Base-by-base conservation (phyloP, 192 early-diverging fungal species). In the Mortierella hygrophila region DNA sequence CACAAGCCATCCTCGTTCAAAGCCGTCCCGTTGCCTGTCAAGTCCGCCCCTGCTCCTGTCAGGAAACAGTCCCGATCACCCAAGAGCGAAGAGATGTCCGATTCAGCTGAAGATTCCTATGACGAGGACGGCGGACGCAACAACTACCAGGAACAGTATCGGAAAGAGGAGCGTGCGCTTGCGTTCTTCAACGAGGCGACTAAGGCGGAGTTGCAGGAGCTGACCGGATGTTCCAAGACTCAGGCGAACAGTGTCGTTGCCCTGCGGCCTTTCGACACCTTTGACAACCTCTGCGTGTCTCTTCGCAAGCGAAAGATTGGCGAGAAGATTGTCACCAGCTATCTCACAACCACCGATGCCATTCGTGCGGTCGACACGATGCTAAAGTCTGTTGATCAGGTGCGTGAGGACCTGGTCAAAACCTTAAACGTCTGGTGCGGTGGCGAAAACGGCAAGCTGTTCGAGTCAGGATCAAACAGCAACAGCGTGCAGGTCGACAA, bases 341-440 rank as follows among this genome's bases (percentile, higher is more conserved):
- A 93, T 70, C 75, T 88, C 57, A 88, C 92, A 2, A 88, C 94
- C 29, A 86, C 91, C 75, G 90, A 92, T 82, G 96, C 88, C 3
- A 97, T 93, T 83, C 88, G 70, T n/a, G 92, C 89, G 54, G 93
- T 93, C 9, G 94, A 94, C 76, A 83, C 49, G 26, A 86, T 94
- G 76, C 92, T 95, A 71, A 83, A 78, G 44, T 76, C 89, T 41
- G 92, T 93, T 38, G 93, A 94, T 82, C 77, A 75, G n/a, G 88
- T 92, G 5, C 93, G 94, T 23, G 84, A 80, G 11, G 88, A 92
- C 52, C 71, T 94, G 1, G 88, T 85, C 23, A 57, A 63, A 4
- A 91, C 90, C 6, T 70, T 94, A 37, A 77, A 88, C 57, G 77
- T 88, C 4, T 94, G 94, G 94, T 77, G 77, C 18, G 83, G 83